A percentile compares a stretch with the other conserved stretches of the same genome.
Evolutionary conservation across 345 rosid genomes (phyloP).

Genomic region (Lepidium africanum): DNA sequence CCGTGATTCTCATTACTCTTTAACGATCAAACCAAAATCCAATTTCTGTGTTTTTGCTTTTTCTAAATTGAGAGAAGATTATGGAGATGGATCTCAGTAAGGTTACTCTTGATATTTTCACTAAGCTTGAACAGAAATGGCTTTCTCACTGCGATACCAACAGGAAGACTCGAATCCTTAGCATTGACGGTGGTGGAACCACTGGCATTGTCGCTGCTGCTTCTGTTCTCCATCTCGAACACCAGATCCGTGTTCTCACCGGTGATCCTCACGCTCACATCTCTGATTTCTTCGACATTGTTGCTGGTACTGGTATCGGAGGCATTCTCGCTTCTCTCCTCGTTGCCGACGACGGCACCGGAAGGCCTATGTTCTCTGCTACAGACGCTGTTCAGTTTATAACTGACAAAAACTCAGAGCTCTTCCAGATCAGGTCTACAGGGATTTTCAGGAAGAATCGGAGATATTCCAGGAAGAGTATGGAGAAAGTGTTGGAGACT

Average conservation of each 20-base stretch:
- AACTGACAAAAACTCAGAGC: constrained; percentile 38
- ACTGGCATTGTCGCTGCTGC: constrained; percentile 61
- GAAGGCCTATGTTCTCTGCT: constrained; percentile 68
- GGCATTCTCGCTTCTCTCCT: constrained; percentile 70
- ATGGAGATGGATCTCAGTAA: constrained; percentile 74
- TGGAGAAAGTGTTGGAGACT: constrained; percentile 58
- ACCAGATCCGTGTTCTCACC: constrained; percentile 75
- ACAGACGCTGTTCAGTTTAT: constrained; percentile 56
- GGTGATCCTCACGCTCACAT: constrained; percentile 62
- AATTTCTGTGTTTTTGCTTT: not conserved
- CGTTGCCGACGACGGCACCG: constrained; percentile 63
- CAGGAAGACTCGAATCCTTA: constrained; percentile 62
- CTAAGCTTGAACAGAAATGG: constrained; percentile 85
- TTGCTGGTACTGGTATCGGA: constrained; percentile 87
- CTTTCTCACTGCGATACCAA: constrained; percentile 68
- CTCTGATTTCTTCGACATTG: constrained; percentile 82
- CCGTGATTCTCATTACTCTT: constrained; percentile 8
- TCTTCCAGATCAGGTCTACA: constrained; percentile 36
- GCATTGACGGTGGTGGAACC: constrained; percentile 90
- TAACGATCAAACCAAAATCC: no score
- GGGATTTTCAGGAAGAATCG: constrained; percentile 42
- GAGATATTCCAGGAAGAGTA: constrained; percentile 60
- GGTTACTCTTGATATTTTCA: constrained; percentile 86
- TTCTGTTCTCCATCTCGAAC: constrained; percentile 64
- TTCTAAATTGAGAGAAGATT: not conserved